Base-by-base conservation (phyloP, 2,329 filamentous ascomycete genomes). In the Cryphonectria parasitica region DNA sequence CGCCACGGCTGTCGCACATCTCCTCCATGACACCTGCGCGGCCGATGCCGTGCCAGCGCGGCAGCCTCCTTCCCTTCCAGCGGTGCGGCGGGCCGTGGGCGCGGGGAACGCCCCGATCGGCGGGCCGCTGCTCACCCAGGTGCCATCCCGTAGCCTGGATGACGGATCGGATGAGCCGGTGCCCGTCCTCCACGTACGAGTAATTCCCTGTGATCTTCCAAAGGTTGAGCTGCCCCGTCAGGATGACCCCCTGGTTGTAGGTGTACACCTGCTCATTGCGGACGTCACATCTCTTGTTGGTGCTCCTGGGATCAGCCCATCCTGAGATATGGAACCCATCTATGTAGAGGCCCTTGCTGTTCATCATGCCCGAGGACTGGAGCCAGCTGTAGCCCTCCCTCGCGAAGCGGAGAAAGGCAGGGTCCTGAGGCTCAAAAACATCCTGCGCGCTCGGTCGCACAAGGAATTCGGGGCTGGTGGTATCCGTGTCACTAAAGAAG, bases 231-330 rank as follows among this genome's bases (percentile, higher is more conserved):
- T 94, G 88, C 17, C 94, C 95, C 5, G 92, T 94, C 31, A 98
- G 87, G 0, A 98, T 77, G 4, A 98, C 94, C 31, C 95, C 95
- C 80, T 98, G 95, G 81, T 98, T 98, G 83, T 98, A 98, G 0
- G 94, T 97, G 80, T 95, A 97, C 11, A 97, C 91, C 90, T 94
- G 95, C 75, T 95, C 89, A 79, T 97, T 93, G 64, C 94, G 88
- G 65, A 88, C 79, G 77, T 98, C 93, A 79, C 95, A 98, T 73
- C 88, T 85, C 0, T 88, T 90, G 69, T 92, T 94, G 65, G 90
- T 89, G 36, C 85, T 86, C 71, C 86, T 86, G 8, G 83, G 81
- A 69, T 89, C 87, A 36, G 83, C 82, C 81, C 86, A 92, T 34
- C 88, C 88, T 19, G 85, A 88, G 76, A 98, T 91, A 79, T 98